phyloP scores from a whole-genome alignment of 306 rosid genomes.

The Abrus precatorius region DNA sequence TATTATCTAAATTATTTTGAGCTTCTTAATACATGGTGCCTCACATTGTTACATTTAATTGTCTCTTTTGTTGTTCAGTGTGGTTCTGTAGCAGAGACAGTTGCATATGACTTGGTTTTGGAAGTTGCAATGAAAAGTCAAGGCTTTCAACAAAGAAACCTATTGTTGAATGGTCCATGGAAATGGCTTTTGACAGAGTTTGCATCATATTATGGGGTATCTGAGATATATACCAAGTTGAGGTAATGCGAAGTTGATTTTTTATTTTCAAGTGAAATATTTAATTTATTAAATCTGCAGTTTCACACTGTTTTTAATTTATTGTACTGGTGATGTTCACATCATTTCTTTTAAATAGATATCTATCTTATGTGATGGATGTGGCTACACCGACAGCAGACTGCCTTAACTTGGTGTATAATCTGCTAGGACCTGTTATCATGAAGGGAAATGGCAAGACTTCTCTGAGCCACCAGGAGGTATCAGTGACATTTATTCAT shows the following conservation, averaged over 20 bases:
- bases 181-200: constrained; percentile 95
- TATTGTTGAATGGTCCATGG: constrained; percentile 88
- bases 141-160: constrained; percentile 87
- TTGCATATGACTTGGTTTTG: constrained; percentile 88
- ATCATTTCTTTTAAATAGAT: constrained; percentile 58
- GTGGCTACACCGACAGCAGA: constrained; percentile 99
- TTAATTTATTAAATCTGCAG: constrained; percentile 18
- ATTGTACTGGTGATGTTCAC: constrained; percentile 29
- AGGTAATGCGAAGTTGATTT: constrained; percentile 62
- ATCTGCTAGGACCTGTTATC: constrained; percentile 78
- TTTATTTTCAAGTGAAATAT: constrained; percentile 29
- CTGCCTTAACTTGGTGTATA: constrained; percentile 83
- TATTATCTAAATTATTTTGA: constrained; percentile 4
- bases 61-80: constrained; percentile 58
- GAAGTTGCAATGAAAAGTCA: constrained; percentile 97
- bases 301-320: constrained; percentile 11
- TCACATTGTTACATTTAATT: constrained; percentile 4
- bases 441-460: constrained; percentile 85
- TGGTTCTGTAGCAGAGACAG: constrained; percentile 97
- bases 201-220: constrained; percentile 93
- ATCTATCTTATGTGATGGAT: constrained; percentile 95
- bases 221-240: constrained; percentile 88
- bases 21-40: constrained; percentile 15
- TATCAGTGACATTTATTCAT: constrained; percentile 45
- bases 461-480: constrained; percentile 98